phyloP scores from a whole-genome alignment of 2,329 filamentous ascomycete species.

The Fusarium agapanthi region DNA sequence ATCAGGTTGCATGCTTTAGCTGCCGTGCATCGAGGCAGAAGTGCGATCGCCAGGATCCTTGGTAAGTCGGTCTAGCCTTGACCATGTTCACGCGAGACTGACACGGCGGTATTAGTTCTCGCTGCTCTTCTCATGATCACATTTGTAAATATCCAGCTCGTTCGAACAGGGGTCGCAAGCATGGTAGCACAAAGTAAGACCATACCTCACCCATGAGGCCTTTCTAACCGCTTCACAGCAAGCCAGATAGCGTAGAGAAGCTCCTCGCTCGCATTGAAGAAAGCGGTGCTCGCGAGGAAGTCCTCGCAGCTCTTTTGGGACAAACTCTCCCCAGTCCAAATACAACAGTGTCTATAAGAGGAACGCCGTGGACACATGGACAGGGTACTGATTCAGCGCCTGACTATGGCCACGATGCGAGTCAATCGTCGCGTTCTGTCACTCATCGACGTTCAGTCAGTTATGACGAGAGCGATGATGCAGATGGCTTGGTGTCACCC shows the following conservation, averaged over 20 bases:
- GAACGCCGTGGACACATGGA: neutral
- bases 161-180: slow-evolving; percentile 8
- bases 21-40: slow-evolving; percentile 17
- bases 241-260: slow-evolving; percentile 6
- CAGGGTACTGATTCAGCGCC: neutral
- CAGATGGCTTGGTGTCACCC: neutral
- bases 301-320: neutral
- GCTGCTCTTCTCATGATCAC: slow-evolving; percentile 10
- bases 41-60: slow-evolving; percentile 16
- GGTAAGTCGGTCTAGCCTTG: neutral
- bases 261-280: slow-evolving; percentile 15
- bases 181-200: slow-evolving; percentile 13
- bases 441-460: neutral
- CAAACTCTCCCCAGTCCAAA: slow-evolving; percentile 10
- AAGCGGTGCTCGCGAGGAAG: slow-evolving; percentile 5
- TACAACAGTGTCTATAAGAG: neutral
- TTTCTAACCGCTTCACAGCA: neutral
- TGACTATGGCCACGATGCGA: neutral
- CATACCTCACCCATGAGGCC: rapidly evolving
- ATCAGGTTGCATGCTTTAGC: slow-evolving; percentile 19
- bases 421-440: neutral
- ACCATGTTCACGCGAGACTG: neutral
- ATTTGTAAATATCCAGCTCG: slow-evolving; percentile 11
- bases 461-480: neutral
- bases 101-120: neutral